These are phyloP conservation scores for Chlamydomonas incerta DNA, from an alignment of 139 green algal genomes.

Conservation along the genomic window DNA sequence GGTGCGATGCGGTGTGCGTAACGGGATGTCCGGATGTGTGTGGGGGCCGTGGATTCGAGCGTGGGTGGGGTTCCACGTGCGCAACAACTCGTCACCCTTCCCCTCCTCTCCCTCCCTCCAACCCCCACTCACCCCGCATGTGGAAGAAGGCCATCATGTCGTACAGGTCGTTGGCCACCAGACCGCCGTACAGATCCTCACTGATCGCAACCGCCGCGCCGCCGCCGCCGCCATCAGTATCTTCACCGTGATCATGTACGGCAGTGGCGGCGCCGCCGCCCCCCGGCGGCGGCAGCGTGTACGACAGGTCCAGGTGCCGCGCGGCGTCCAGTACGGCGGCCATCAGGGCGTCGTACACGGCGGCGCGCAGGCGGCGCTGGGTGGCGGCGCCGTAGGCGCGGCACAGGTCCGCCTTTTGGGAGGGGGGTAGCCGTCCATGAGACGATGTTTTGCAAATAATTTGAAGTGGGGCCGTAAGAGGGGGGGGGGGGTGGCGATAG, in stretches of 20 bases:
- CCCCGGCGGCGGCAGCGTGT: not conserved
- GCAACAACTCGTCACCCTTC: too few relatives aligned
- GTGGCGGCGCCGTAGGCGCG: not conserved
- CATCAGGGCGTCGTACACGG: slow-evolving; percentile 35
- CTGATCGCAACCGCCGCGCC: not conserved
- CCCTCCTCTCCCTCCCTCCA: too few relatives aligned
- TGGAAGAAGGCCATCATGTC: slow-evolving; percentile 44
- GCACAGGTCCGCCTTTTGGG: not conserved
- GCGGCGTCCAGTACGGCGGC: slow-evolving; percentile 5
- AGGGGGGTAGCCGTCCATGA: too few relatives aligned
- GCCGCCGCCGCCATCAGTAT: not conserved
- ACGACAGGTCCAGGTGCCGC: slow-evolving; percentile 28
- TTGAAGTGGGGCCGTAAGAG: too few relatives aligned
- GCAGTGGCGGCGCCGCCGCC: not conserved
- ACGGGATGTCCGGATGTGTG: too few relatives aligned
- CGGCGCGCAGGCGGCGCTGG: not conserved
- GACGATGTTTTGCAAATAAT: too few relatives aligned
- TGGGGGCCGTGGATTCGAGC: too few relatives aligned
- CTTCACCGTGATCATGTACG: not conserved
- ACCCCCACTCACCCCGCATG: not conserved
- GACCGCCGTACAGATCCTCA: not conserved
- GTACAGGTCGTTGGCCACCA: not conserved
- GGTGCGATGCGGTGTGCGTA: too few relatives aligned
- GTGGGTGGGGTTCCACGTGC: too few relatives aligned
- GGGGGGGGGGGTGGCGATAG: too few relatives aligned